Conservation (phyloP, 2,329 filamentous ascomycete species). For the Hypoxylon sp. region DNA sequence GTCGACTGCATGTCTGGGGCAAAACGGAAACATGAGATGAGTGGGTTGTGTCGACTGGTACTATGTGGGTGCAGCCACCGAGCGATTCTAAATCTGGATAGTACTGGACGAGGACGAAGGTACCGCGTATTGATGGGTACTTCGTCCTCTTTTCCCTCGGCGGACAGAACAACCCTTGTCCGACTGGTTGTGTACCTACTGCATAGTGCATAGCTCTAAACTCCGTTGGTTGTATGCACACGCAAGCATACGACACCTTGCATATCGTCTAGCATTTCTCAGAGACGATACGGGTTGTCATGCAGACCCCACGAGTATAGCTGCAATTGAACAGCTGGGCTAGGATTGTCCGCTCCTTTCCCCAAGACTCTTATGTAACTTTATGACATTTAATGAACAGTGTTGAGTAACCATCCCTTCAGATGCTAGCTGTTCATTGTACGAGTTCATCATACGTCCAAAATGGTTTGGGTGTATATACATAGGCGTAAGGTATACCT, state of each 20-base stretch:
- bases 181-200: constrained; percentile 40
- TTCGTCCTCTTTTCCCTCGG: constrained; percentile 23
- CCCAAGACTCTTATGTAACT: constrained; percentile 21
- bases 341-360: constrained; percentile 24
- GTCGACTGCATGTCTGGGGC: constrained; percentile 58
- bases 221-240: constrained; percentile 37
- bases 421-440: not conserved
- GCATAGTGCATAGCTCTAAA: constrained; percentile 39
- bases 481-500: constrained; percentile 17
- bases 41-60: constrained; percentile 49
- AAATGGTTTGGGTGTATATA: constrained; percentile 12
- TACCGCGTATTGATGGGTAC: constrained; percentile 46
- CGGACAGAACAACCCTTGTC: constrained; percentile 38
- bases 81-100: constrained; percentile 53
- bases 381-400: constrained; percentile 13
- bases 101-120: constrained; percentile 38
- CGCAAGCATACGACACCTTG: constrained; percentile 49
- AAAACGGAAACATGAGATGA: constrained; percentile 59
- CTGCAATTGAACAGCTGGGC: constrained; percentile 26
- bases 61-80: constrained; percentile 50
- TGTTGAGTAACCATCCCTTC: not conserved
- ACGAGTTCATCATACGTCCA: not conserved
- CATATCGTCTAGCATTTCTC: constrained; percentile 46
- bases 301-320: constrained; percentile 37
- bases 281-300: constrained; percentile 44